Base-by-base conservation (phyloP, 2,329 filamentous ascomycete species). In the Epichloe amarillans region DNA sequence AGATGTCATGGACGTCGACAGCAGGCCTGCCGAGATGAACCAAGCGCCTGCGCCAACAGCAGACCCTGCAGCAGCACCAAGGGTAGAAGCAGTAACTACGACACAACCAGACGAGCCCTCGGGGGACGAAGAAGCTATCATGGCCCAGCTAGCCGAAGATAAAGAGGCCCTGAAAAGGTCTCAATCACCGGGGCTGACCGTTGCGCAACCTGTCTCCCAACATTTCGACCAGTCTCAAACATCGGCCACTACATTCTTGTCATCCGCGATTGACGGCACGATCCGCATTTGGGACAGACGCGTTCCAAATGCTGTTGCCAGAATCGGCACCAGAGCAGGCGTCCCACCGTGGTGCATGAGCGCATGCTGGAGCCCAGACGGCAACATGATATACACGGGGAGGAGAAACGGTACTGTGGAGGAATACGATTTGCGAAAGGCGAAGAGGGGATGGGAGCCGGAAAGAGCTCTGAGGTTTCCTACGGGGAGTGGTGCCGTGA, bases 341-440 rank as follows among this genome's bases (percentile, higher is more conserved):
- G 86, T 88, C 0, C 91, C 93, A 1, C 93, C 91, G 0, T 98
- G 91, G 91, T 97, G 91, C 66, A 96, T 95, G 82, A 90, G 88
- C 57, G 88, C 89, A 1, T 95, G 89, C 70, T 98, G 93, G 93
- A 91, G 86, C 50, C 89, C 89, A 0, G 87, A 96, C 64, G 93
- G 93, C 14, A 97, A 97, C 67, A 88, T 81, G 66, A 90, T 98
- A 60, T 98, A 95, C 67, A 90, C 86, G 0, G 93, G 93, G 0
- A 76, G 93, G 30, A 77, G 93, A 52, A 97, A 97, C 66, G 80
- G 88, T 48, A 94, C 88, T 0, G 93, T 98, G 0, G 93, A 98
- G 58, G 93, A 98, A 67, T 98, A 86, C 67, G 88, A 82, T 61
- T 74, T 98, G 17, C 88, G 93, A 64, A 88, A 89, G 60, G 81